Base-by-base conservation (phyloP, 2,329 filamentous ascomycete genomes). In the Escovopsis weberi region DNA sequence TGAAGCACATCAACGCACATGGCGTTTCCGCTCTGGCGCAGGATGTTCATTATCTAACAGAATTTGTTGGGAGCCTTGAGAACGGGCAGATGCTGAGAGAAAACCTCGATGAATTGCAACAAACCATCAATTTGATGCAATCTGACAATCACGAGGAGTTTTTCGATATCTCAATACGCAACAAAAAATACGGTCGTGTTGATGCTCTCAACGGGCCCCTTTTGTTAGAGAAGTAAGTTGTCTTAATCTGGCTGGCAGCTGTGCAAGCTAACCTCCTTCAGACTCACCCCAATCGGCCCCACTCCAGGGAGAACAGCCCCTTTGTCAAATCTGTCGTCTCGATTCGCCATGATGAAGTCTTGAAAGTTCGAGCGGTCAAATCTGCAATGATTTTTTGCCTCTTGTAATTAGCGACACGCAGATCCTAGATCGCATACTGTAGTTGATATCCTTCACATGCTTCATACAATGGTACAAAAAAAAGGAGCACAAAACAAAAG, bases 121-220 rank as follows among this genome's bases (percentile, higher is more conserved):
- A 98, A 66, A 96, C 91, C 1, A 82, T 94, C 38, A 78, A 83
- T 46, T 70, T 98, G 26, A 83, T 98, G 74, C 79, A 85, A 55
- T 76, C 75, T 2, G 86, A 94, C 35, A 94, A 94, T 53, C 78
- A 85, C n/a, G 88, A 96, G 50, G 89, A 96, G 60, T 98, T 94
- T 61, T 98, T 91, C 59, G 91, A 98, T 57, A 82, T 91, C 40
- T 83, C 82, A 5, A 84, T 82, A 12, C 71, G 87, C 41, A 94
- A 95, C 63, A 88, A 84, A 65, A 93, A 94, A 59, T 98, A 94
- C 58, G 84, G 87, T 12, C 80, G 86, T 42, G 93, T 98, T 32
- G 86, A 96, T 63, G 83, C 85, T 41, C 70, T 93, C 59, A 93
- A 93, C 58, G 91, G 89, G 0, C 86, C 88, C 0, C 69, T 85